A percentile compares a stretch with the other conserved stretches of the same genome.
These are phyloP conservation scores for Calonectria pseudoturangicola DNA, from an alignment of 2,329 filamentous ascomycete genomes.

Conservation along the genomic window DNA sequence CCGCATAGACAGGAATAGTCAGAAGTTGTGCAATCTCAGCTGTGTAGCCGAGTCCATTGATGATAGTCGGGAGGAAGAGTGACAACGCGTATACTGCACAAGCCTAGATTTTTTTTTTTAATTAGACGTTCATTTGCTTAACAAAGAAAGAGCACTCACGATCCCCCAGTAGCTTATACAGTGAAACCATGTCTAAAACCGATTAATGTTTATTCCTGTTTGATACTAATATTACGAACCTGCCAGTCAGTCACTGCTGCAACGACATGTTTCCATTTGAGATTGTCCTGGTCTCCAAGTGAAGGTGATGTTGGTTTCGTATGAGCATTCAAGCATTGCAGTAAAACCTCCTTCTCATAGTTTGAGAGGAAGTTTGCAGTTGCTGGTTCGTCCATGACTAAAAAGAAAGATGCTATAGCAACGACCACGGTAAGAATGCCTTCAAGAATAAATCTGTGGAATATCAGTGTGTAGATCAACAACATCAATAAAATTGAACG, in stretches of 20 bases:
- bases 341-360: neutral
- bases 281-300: neutral
- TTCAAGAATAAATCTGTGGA: neutral
- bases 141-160: neutral
- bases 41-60: conserved; percentile 11
- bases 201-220: neutral
- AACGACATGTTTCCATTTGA: conserved; percentile 3
- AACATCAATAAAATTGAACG: too few species aligned
- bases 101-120: neutral
- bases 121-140: neutral
- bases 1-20: conserved; percentile 13
- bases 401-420: conserved; percentile 1
- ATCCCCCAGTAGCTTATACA: conserved; percentile 17
- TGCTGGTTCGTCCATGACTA: conserved; percentile 16
- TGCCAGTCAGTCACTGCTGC: conserved; percentile 4
- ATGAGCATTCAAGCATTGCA: neutral
- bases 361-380: conserved; percentile 11
- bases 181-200: conserved; percentile 1
- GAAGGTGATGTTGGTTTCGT: neutral
- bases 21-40: conserved; percentile 6
- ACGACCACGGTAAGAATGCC: neutral
- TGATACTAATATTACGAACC: neutral
- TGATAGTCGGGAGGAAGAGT: conserved; percentile 10
- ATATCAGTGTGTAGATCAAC: neutral
- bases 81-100: conserved; percentile 14